Percentiles rank a stretch among this genome's conserved stretches.
Evolutionary conservation across 176 grass and related monocot genomes (phyloP).

Genomic region (Phoenix roebelenii): DNA sequence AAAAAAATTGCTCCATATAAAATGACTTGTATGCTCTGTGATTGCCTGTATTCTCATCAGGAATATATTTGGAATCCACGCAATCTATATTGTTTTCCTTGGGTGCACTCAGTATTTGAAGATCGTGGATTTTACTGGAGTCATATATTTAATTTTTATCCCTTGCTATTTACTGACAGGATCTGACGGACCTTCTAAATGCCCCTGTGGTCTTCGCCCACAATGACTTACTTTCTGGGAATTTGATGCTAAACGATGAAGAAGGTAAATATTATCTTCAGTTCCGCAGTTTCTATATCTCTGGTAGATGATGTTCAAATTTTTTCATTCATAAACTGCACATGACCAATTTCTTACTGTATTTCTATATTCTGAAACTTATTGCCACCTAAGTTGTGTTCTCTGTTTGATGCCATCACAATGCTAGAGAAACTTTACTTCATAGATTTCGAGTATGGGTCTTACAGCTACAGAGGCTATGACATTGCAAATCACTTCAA

Average conservation of each 20-base stretch:
- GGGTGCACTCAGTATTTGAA: too few species aligned
- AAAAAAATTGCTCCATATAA: too few species aligned
- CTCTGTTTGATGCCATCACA: slow-evolving; percentile 13
- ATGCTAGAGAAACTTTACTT: slow-evolving; percentile 82
- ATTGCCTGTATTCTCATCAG: too few species aligned
- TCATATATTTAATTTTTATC: neutral
- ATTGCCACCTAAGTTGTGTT: slow-evolving; percentile 2
- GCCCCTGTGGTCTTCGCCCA: slow-evolving; percentile 70
- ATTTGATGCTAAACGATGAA: slow-evolving; percentile 85
- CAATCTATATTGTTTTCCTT: too few species aligned
- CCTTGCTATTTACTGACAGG: slow-evolving; percentile 37
- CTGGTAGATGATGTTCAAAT: neutral
- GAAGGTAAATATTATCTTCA: slow-evolving; percentile 43
- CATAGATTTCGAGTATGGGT: slow-evolving; percentile 98
- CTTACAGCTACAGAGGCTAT: slow-evolving; percentile 88
- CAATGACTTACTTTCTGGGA: slow-evolving; percentile 98
- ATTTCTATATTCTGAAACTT: slow-evolving; percentile 3
- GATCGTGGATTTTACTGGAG: too few species aligned
- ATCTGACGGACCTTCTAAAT: slow-evolving; percentile 54
- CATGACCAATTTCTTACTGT: neutral
- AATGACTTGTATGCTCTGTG: too few species aligned
- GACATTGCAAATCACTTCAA: slow-evolving; percentile 99
- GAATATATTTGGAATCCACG: too few species aligned
- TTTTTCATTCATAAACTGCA: neutral
- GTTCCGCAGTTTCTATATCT: neutral